These are phyloP conservation scores for Boletus rufocinnamomeus DNA, from an alignment of 768 basidiomycete genomes.

Conservation along the genomic window DNA sequence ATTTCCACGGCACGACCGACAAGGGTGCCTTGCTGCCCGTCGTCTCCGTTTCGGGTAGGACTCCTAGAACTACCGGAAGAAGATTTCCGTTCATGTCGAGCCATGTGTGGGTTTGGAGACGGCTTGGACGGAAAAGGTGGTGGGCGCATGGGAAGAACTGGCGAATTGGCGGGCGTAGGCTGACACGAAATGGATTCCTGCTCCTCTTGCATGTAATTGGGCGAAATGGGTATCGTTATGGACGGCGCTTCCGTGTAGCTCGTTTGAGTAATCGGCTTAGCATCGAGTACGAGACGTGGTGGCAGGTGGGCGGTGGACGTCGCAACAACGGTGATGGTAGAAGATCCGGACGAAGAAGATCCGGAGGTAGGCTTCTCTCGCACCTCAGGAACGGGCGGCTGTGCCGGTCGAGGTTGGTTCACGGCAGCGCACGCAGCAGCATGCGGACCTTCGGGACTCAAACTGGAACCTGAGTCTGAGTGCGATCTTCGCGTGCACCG, in stretches of 20 bases:
- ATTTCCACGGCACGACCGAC: conserved; percentile 74
- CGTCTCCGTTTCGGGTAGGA: conserved; percentile 28
- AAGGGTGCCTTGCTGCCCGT: conserved; percentile 43
- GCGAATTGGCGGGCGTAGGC: conserved; percentile 68
- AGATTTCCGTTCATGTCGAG: conserved; percentile 20
- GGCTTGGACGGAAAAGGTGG: conserved; percentile 19
- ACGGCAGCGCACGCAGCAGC: neutral
- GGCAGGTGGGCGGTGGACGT: conserved; percentile 20
- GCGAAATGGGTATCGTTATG: conserved; percentile 26
- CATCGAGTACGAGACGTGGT: conserved; percentile 32
- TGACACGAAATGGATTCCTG: conserved; percentile 41
- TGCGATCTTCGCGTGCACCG: conserved; percentile 28
- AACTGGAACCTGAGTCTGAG: conserved; percentile 39
- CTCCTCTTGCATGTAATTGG: conserved; percentile 33
- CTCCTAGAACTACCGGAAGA: conserved; percentile 26
- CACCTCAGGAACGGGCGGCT: conserved; percentile 10
- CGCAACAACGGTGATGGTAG: conserved; percentile 16
- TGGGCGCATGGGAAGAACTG: conserved; percentile 39
- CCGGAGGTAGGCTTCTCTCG: conserved; percentile 18
- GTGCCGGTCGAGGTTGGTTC: conserved; percentile 14
- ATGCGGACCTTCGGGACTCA: conserved; percentile 32
- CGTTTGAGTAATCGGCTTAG: conserved; percentile 31
- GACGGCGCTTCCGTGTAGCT: conserved; percentile 25
- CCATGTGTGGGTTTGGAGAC: neutral
- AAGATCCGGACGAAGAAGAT: conserved; percentile 34